These are phyloP conservation scores for Escallonia rubra DNA, from an alignment of 129 eudicot genomes.

Conservation along the genomic window DNA sequence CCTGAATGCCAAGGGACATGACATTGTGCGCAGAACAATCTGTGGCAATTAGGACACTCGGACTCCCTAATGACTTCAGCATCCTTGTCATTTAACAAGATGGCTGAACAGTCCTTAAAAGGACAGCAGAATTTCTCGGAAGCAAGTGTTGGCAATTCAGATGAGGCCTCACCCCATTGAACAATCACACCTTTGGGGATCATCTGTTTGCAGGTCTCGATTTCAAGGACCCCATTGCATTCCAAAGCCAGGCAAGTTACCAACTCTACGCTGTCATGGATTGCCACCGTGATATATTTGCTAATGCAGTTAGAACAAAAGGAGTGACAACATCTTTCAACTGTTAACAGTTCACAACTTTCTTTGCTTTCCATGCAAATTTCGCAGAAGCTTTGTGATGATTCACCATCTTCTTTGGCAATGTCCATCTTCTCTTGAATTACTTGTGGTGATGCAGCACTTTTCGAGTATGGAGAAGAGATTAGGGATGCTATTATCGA, in stretches of 20 bases:
- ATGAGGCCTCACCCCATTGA: conserved; percentile 36
- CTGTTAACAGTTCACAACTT: conserved; percentile 27
- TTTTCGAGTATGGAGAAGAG: neutral
- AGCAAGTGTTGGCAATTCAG: conserved; percentile 28
- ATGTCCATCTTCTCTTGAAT: neutral
- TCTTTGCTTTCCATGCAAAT: conserved; percentile 36
- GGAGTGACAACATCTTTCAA: conserved; percentile 31
- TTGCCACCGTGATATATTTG: conserved; percentile 29
- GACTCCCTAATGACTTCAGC: conserved; percentile 21
- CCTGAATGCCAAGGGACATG: conserved; percentile 47
- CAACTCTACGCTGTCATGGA: conserved; percentile 13
- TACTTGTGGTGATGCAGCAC: neutral
- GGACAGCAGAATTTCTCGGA: conserved; percentile 49
- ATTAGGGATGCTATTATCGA: conserved; percentile 22
- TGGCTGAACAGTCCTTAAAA: conserved; percentile 45
- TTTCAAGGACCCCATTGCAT: conserved; percentile 24
- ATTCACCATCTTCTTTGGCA: neutral
- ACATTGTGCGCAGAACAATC: conserved; percentile 56
- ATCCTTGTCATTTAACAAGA: conserved; percentile 27
- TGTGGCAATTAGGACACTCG: conserved; percentile 45
- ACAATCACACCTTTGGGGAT: conserved; percentile 28
- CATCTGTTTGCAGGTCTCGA: conserved; percentile 12
- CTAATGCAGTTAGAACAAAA: conserved; percentile 39
- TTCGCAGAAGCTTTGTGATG: conserved; percentile 12
- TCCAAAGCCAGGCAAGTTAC: conserved; percentile 30